Percentiles rank a stretch among this genome's conserved stretches.
These are phyloP conservation scores for Dactylellina drechsleri DNA, from an alignment of 2,329 filamentous ascomycete genomes.

Conservation along the genomic window DNA sequence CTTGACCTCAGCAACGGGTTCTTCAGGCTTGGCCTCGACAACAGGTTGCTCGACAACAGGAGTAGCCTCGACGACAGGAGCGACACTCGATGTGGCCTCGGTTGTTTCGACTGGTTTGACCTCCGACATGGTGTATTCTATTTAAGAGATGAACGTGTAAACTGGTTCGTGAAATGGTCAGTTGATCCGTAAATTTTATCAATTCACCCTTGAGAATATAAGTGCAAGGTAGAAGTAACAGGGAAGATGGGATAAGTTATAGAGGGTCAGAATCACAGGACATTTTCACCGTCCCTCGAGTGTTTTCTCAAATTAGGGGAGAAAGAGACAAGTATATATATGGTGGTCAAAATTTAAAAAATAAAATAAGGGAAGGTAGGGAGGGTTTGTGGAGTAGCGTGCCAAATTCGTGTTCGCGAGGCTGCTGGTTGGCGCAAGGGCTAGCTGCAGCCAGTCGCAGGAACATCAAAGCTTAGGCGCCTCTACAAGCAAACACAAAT, in stretches of 20 bases:
- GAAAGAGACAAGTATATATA: not conserved
- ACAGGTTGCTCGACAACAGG: slow-evolving; percentile 54
- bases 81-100: slow-evolving; percentile 59
- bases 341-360: not conserved
- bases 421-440: not conserved
- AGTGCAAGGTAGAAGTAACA: not conserved
- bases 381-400: not conserved
- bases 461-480: slow-evolving; percentile 10
- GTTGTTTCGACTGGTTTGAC: slow-evolving; percentile 60
- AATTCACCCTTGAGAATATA: not conserved
- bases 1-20: slow-evolving; percentile 54
- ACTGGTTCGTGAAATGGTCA: no score
- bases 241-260: not conserved
- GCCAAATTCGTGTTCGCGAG: not conserved
- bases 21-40: slow-evolving; percentile 52
- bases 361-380: not conserved
- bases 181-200: not conserved
- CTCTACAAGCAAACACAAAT: slow-evolving; percentile 9
- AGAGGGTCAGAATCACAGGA: no score
- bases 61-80: slow-evolving; percentile 52
- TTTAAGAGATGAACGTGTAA: not conserved
- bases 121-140: slow-evolving; percentile 57
- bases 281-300: no score
- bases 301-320: not conserved
- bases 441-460: not conserved